These are phyloP conservation scores for Ceratobasidium sp. DNA, from an alignment of 1,284 basidiomycete species.

Conservation along the genomic window DNA sequence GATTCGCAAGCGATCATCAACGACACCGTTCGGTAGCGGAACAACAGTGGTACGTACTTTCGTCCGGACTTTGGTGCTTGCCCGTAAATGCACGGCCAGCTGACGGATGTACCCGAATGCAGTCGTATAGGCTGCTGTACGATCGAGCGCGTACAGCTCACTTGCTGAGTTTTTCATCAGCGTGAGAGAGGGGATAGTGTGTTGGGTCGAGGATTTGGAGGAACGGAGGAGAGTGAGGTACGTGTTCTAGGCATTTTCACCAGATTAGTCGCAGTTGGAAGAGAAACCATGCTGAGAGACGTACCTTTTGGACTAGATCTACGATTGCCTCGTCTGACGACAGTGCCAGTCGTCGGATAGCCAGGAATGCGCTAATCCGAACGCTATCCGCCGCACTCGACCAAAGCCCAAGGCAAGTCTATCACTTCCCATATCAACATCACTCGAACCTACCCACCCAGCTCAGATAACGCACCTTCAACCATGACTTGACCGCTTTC, in stretches of 20 bases:
- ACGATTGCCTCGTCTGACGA: conserved; percentile 85
- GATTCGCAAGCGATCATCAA: conserved; percentile 31
- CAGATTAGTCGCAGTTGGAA: background rate
- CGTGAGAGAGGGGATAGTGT: conserved; percentile 94
- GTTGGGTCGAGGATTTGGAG: conserved; percentile 84
- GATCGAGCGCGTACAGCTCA: conserved; percentile 88
- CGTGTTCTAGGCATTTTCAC: conserved; percentile 71
- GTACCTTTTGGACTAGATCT: conserved; percentile 89
- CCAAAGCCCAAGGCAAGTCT: conserved; percentile 90
- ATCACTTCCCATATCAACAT: conserved; percentile 30
- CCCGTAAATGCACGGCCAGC: conserved; percentile 92
- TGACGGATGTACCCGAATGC: conserved; percentile 98
- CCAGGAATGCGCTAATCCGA: conserved; percentile 90
- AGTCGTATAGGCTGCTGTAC: conserved; percentile 87
- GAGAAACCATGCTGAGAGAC: conserved; percentile 49
- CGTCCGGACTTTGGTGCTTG: conserved; percentile 89
- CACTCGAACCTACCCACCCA: background rate
- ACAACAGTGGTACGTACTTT: conserved; percentile 67
- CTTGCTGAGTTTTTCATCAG: conserved; percentile 98
- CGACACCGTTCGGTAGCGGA: conserved; percentile 47
- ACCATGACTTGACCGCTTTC: conserved; percentile 85
- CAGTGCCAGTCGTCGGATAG: conserved; percentile 84
- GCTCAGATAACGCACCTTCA: conserved; percentile 71
- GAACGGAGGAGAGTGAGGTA: conserved; percentile 89
- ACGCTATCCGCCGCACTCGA: conserved; percentile 84